Evolutionary conservation across 1,139 yeast genomes (phyloP).

Genomic region (Debaryomyces udenii): DNA sequence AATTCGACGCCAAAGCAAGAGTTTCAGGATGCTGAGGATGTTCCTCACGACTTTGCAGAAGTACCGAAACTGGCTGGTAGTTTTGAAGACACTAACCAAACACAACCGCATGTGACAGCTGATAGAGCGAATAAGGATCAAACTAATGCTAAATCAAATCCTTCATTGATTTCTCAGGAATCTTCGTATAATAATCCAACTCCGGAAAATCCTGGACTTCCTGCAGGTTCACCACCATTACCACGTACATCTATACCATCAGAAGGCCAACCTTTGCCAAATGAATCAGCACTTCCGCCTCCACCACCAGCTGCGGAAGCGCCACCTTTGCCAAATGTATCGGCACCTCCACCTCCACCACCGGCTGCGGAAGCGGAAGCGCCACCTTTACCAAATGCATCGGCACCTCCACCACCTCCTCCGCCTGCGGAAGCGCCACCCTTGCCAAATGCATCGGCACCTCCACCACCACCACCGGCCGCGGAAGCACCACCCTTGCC

Average conservation of each 20-base stretch:
- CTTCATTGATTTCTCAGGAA: too few species aligned
- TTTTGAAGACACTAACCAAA: too few species aligned
- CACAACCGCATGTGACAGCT: too few species aligned
- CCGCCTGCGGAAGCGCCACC: slow-evolving; percentile 29
- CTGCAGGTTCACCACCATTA: slow-evolving; percentile 19
- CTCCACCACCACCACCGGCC: slow-evolving; percentile 29
- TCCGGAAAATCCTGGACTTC: slow-evolving; percentile 17
- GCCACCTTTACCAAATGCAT: slow-evolving; percentile 13
- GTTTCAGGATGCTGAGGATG: slow-evolving; percentile 18
- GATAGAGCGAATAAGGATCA: too few species aligned
- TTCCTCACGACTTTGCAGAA: slow-evolving; percentile 27
- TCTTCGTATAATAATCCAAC: not conserved
- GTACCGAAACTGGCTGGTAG: not conserved
- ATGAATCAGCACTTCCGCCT: slow-evolving; percentile 23
- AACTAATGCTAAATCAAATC: too few species aligned
- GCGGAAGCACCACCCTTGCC: slow-evolving; percentile 25
- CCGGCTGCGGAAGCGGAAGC: too few species aligned
- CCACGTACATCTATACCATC: slow-evolving; percentile 14
- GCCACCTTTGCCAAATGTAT: slow-evolving; percentile 15
- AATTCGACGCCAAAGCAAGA: slow-evolving; percentile 6
- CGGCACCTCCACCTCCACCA: slow-evolving; percentile 27
- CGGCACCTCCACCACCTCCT: slow-evolving; percentile 35
- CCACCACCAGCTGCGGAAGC: slow-evolving; percentile 23
- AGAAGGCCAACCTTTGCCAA: slow-evolving; percentile 19
- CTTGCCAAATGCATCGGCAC: slow-evolving; percentile 24